These are phyloP conservation scores for Lentithecium fluviatile DNA, from an alignment of 495 filamentous ascomycete species.

Conservation along the genomic window DNA sequence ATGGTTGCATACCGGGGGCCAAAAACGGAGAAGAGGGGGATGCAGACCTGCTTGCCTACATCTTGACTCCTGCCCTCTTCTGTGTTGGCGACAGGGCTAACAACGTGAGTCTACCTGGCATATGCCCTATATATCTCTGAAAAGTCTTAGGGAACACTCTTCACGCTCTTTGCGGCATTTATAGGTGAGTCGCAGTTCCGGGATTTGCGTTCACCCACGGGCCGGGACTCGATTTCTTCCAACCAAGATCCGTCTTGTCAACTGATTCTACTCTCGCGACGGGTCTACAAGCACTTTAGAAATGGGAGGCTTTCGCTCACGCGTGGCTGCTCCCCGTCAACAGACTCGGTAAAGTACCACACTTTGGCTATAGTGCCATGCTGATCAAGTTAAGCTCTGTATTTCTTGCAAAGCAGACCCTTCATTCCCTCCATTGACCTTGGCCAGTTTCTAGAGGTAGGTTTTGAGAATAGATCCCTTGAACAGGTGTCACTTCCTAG, in stretches of 20 bases:
- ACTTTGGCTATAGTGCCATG: no score
- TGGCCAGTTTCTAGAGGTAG: no score
- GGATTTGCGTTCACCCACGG: constrained; percentile 12
- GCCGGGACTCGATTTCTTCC: constrained; percentile 8
- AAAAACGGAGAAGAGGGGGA: no score
- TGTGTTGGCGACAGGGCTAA: constrained; percentile 13
- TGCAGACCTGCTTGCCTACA: constrained; percentile 14
- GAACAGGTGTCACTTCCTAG: no score
- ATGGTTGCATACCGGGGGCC: constrained; percentile 12
- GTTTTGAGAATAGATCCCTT: no score
- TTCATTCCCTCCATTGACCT: no score
- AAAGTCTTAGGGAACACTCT: constrained; percentile 10
- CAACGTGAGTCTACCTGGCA: constrained; percentile 13
- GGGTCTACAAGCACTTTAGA: constrained; percentile 16
- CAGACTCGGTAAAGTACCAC: constrained; percentile 6
- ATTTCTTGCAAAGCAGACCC: no score
- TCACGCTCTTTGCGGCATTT: constrained; percentile 18
- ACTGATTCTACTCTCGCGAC: constrained; percentile 14
- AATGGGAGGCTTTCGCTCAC: constrained; percentile 24
- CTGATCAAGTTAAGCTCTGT: no score
- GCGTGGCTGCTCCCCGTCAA: not conserved
- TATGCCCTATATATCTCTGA: constrained; percentile 4
- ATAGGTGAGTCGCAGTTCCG: constrained; percentile 11
- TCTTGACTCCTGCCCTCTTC: constrained; percentile 17
- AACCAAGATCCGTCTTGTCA: constrained; percentile 14